phyloP scores from a whole-genome alignment of 352 stramenopile species.

The Stramenopiles sp. region DNA sequence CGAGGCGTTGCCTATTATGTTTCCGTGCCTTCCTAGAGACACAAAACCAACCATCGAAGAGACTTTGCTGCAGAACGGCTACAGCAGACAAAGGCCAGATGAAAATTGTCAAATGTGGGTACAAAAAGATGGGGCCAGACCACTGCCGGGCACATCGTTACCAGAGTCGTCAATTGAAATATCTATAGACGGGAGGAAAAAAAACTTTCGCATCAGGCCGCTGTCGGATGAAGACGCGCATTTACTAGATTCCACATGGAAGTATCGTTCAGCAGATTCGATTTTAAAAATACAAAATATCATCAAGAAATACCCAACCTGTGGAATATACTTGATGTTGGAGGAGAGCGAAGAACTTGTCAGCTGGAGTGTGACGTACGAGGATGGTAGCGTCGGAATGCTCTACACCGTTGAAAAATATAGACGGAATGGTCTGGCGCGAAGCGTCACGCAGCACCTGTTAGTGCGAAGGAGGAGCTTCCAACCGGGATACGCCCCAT shows the following conservation, averaged over 20 bases:
- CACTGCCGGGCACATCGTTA: too few species aligned
- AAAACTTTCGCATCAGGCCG: too few species aligned
- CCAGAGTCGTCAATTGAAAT: too few species aligned
- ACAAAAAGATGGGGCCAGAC: too few species aligned
- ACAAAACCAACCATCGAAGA: too few species aligned
- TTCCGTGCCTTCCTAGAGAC: too few species aligned
- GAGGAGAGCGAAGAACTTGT: not conserved
- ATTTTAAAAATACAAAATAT: not conserved
- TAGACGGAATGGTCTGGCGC: not conserved
- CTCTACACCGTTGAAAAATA: not conserved
- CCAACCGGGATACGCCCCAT: not conserved
- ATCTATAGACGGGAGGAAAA: too few species aligned
- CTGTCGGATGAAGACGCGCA: not conserved
- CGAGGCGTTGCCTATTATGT: too few species aligned
- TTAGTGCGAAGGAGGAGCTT: not conserved
- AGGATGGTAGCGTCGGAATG: not conserved
- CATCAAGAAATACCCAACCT: not conserved
- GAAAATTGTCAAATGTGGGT: too few species aligned
- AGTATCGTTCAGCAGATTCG: not conserved
- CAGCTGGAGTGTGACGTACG: not conserved
- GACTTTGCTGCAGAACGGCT: too few species aligned
- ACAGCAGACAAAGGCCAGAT: too few species aligned
- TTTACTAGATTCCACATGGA: not conserved
- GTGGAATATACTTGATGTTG: not conserved
- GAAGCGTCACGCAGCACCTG: not conserved